Conservation (phyloP, 2,329 filamentous ascomycete genomes). For the Cadophora malorum region DNA sequence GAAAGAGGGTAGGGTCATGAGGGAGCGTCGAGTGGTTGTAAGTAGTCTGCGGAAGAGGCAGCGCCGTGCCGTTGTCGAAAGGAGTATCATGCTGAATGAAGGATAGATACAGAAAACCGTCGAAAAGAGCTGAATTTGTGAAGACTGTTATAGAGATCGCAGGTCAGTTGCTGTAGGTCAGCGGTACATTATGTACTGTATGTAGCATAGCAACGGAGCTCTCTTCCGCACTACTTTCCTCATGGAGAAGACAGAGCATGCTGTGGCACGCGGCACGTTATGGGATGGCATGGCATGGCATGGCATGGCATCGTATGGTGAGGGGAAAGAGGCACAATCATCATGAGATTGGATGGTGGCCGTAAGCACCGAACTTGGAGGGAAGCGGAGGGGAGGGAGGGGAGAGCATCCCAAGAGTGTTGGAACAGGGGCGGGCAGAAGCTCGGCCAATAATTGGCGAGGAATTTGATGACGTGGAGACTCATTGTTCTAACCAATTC, state of each 20-base stretch:
- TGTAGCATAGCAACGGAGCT: constrained; percentile 2
- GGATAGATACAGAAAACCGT: no score
- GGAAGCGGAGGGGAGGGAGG: not conserved
- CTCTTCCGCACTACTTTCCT: constrained; percentile 4
- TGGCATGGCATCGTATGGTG: constrained; percentile 13
- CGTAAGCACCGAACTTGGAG: not conserved
- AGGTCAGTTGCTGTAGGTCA: constrained; percentile 14
- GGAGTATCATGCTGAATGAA: constrained; percentile 14
- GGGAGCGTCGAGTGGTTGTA: constrained; percentile 2
- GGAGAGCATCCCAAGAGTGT: not conserved
- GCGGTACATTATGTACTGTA: not conserved
- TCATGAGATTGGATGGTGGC: constrained; percentile 20
- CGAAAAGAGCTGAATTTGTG: no score
- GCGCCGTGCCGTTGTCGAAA: constrained; percentile 8
- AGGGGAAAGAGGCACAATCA: constrained; percentile 25
- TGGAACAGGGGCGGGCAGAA: not conserved
- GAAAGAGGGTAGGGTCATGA: constrained; percentile 46
- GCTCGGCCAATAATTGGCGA: not conserved
- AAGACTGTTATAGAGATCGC: not conserved
- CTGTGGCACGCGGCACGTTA: not conserved
- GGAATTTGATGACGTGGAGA: not conserved
- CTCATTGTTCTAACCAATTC: no score
- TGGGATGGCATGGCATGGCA: not conserved
- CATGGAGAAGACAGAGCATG: not conserved
- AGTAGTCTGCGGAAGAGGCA: not conserved